Base-by-base conservation (phyloP, 2,329 filamentous ascomycete species). In the Ceratocystis albifundus region DNA sequence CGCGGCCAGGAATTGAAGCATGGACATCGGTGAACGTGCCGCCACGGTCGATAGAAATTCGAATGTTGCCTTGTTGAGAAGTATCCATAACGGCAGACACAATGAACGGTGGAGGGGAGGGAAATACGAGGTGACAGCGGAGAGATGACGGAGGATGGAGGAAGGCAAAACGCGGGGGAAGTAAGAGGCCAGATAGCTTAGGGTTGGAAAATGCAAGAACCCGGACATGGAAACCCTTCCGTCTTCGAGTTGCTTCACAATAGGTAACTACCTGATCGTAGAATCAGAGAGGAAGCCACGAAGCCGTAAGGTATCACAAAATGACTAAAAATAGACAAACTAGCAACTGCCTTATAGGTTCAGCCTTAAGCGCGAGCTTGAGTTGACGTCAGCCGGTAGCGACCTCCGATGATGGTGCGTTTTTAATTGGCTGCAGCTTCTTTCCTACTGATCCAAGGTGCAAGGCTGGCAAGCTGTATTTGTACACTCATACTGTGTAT, bases 21-120 rank as follows among this genome's bases (percentile, higher is more conserved):
- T 96, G 88, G 73, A 90, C 96, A 76, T 96, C 91, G 48, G 91
- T 96, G 74, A 96, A 96, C 32, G 91, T 96, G 67, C 91, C 91
- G 70, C 91, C 91, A 69, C 91, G 86, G 72, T 84, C 82, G 67
- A 91, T 91, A 70, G 88, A 87, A 71, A 91, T 90, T 73, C 87
- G 85, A 71, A 90, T 85, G 67, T 87, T 86, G 69, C 15, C 53
- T 36, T n/a, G 28, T 17, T 17, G 28, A n/a, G 53, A 59, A 59
- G 4, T 25, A 12, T 17, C 15, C 53, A 59, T 59, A 32, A 5
- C 53, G 28, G 12, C 10, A 41, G 36, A 12, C 3, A 41, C 36
- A 41, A 41, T 41, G 10, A 41, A 12, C 36, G 12, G 36, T 12
- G 36, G 3, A 41, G 36, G 36, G 3, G 8, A 41, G 12, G 17